phyloP scores from a whole-genome alignment of 192 early-diverging fungal genomes.

The Coemansia sp. region DNA sequence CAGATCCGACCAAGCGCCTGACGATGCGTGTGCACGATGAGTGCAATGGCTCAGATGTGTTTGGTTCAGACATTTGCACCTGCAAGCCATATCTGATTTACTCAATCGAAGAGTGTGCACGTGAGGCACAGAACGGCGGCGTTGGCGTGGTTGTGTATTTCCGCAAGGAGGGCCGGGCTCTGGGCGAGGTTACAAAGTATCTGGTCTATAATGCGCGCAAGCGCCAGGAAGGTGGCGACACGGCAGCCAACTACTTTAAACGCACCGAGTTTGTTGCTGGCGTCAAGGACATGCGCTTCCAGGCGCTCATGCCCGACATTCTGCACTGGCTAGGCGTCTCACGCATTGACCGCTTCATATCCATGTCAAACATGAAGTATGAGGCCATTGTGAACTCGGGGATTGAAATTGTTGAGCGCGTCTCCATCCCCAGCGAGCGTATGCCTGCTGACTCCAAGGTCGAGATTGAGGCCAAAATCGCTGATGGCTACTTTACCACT shows the following conservation, averaged over 20 bases:
- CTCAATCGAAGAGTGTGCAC: conserved; percentile 87
- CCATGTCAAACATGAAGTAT: conserved; percentile 88
- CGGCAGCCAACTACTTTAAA: conserved; percentile 85
- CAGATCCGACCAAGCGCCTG: conserved; percentile 78
- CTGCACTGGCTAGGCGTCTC: conserved; percentile 94
- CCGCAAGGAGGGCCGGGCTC: conserved; percentile 90
- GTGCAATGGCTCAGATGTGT: conserved; percentile 90
- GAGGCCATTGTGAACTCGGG: conserved; percentile 87
- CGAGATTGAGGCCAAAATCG: conserved; percentile 97
- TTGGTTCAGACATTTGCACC: conserved; percentile 84
- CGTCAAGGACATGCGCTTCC: conserved; percentile 95
- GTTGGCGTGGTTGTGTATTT: conserved; percentile 95
- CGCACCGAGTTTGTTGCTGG: conserved; percentile 86
- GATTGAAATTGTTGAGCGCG: conserved; percentile 83
- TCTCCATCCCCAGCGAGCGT: conserved; percentile 84
- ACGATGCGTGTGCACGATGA: conserved; percentile 92
- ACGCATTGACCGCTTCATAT: conserved; percentile 92
- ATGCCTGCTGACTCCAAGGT: conserved; percentile 89
- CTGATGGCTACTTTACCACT: conserved; percentile 89
- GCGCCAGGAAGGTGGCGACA: conserved; percentile 80
- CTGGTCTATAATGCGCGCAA: conserved; percentile 94
- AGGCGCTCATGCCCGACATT: conserved; percentile 94
- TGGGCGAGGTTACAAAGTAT: conserved; percentile 96
- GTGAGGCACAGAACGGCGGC: conserved; percentile 86
- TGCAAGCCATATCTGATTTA: conserved; percentile 81